These are phyloP conservation scores for Lumnitzera racemosa DNA, from an alignment of 345 rosid species.

Conservation along the genomic window DNA sequence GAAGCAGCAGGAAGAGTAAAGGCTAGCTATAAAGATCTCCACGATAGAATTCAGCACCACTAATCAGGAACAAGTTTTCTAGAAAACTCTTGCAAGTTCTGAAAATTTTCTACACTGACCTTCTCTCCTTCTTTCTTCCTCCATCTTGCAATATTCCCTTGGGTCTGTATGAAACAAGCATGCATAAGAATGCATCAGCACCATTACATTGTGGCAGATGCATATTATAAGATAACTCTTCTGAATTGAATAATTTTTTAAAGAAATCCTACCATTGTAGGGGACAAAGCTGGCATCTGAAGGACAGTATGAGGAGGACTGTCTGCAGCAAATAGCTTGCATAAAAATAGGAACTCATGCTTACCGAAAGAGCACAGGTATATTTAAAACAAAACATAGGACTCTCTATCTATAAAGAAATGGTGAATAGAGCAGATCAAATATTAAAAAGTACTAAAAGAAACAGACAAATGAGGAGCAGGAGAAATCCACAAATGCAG, in stretches of 20 bases:
- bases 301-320: constrained; percentile 52
- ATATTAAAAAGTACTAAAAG: background rate
- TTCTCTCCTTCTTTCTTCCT: constrained; percentile 94
- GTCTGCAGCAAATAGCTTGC: constrained; percentile 35
- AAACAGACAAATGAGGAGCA: too few relatives aligned
- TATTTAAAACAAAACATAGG: background rate
- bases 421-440: background rate
- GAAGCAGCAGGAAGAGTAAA: constrained; percentile 10
- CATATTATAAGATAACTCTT: background rate
- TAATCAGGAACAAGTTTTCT: background rate
- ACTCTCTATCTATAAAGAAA: background rate
- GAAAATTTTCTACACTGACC: constrained; percentile 33
- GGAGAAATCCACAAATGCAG: too few relatives aligned
- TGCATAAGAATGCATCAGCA: background rate
- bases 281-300: constrained; percentile 97
- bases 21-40: background rate
- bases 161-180: constrained; percentile 53
- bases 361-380: background rate
- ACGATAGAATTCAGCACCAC: background rate
- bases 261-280: constrained; percentile 74
- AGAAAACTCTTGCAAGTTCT: background rate
- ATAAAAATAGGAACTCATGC: background rate
- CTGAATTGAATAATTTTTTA: background rate
- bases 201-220: too few relatives aligned
- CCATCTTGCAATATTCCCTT: constrained; percentile 92